Base-by-base conservation (phyloP, 176 grass and related monocot genomes). In the Oropetium thomaeum region DNA sequence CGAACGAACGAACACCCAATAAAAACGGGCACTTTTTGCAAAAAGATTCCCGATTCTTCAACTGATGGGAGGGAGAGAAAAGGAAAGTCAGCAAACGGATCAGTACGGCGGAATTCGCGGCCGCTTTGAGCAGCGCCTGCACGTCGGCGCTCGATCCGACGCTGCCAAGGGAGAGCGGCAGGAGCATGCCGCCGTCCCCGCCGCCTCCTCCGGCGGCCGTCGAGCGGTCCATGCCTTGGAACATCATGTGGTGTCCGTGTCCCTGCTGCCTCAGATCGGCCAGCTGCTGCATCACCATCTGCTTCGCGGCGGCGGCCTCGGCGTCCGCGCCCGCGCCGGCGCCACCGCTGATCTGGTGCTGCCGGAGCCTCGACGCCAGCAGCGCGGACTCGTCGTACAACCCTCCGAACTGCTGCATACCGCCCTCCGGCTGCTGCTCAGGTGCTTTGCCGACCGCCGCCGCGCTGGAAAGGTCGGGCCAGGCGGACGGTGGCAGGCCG, bases 321-420 rank as follows among this genome's bases (percentile, higher is more conserved):
- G 60, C 85, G 10, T 60, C 69, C 17, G 19, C 73, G 20, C 42
- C 64, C 13, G 32, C 62, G 1, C 78, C 76, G 0, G 12, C 52
- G 37, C 82, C 79, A 81, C 90, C 84, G 84, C 84, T 74, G 77
- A 99, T 99, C 79, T 94, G 96, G 82, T 99, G 87, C 79, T 95
- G 89, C 69, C 84, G 85, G 17, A 99, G 84, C 65, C 87, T 84
- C 53, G 69, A 89, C 15, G 88, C 90, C 26, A 99, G 89, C 39
- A 95, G n/a, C 33, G 82, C 75, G 0, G 91, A 94, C 54, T 94
- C 91, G 71, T 98, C 96, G 62, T 84, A 98, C 73, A 82, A 15
- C 3, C 81, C 85, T 5, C 58, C 79, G n/a, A 80, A 87, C 59
- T 65, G 58, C 27, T 77, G 81, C 30, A n/a, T 51, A 53, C 22